Evolutionary conservation across 73 alveolate genomes (phyloP), one percentile per base, ranked within the genome.

Genomic region (Urostyla sp.): DNA sequence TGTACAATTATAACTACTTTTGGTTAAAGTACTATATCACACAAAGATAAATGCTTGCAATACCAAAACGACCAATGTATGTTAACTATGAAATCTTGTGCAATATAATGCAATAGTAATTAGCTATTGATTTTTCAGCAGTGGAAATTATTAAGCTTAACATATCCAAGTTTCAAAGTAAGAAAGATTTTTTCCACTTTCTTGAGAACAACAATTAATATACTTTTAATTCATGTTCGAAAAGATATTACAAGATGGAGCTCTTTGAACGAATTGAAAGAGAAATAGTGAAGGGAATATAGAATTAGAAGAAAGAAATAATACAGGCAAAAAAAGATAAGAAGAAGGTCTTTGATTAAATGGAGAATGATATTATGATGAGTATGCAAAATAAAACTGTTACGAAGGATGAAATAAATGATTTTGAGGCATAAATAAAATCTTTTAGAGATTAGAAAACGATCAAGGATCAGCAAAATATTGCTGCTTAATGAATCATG

Each of bases 11-110:
- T 23, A n/a, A 34, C 56, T 81, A 81, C 30, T 81, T 81, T 58
- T 81, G 85, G 85, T 16, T 72, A 16, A 81, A 81, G 32, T 81
- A 72, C 50, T 81, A 81, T 56, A 20, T 72, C 4, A 69, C 91
- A 4, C 86, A 81, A 44, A 49, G 80, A 6, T 69, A 26, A 53
- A 43, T 81, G 45, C 63, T 81, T 28, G 72, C 91, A 24, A 45
- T 81, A 18, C 67, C 91, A 0, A 81, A 72, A 43, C 46, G 49
- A 24, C 81, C 86, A 10, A 67, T 26, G 13, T 81, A 81, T 43
- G 86, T 54, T 18, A 81, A 81, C 48, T 72, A 52, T 55, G 91
- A 81, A 37, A 34, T 72, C 18, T 36, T 81, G 31, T 69, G 86
- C 57, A n/a, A n/a, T n/a, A n/a, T n/a, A 81, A 81, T 38, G 51